Evolutionary conservation across 345 rosid species (phyloP), one percentile per base, ranked within the genome.

Genomic region (Populus euphratica): DNA sequence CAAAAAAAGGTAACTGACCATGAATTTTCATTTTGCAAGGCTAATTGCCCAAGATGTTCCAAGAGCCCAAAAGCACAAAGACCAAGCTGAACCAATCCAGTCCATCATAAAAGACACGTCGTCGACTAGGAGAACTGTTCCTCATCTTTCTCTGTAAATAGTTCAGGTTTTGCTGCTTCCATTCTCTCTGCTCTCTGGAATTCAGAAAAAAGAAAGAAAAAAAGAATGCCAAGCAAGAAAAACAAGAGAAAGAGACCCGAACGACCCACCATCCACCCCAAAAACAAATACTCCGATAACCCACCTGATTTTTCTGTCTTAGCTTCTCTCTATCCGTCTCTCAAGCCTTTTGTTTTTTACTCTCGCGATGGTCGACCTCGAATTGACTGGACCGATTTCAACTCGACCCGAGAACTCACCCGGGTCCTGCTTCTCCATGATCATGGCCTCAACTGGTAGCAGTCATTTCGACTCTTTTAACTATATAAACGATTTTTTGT

Each of bases 311-410:
- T 94, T 61, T 79, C 91, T 49, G 87, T 73, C 31, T 76, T 94
- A 35, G 96, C 94, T 52, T 92, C 94, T 78, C 85, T 87, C 8
- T 91, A 96, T 83, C 89, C 93, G 62, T 88, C 97, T 33, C 91
- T 93, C 82, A 75, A 89, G 61, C 88, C 91, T 73, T 93, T 77
- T 69, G 94, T 93, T 47, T 90, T 79, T 85, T 88, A 85, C 85
- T 81, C 89, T 69, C 86, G 89, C 39, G 89, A 90, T 25, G 90
- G 82, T 66, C 85, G 89, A 50, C 88, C 97, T 70, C 88, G 88
- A 72, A 91, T 96, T 72, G 90, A 96, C 73, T 96, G 98, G 98
- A 88, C 98, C 44, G 93, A 93, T 77, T 92, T 89, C 88, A 88
- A 92, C 80, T 91, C 98, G 39, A 90, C 94, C 36, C 86, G 97